Evolutionary conservation across 352 stramenopile species (phyloP).

Genomic region (Phytophthora tentaculata): DNA sequence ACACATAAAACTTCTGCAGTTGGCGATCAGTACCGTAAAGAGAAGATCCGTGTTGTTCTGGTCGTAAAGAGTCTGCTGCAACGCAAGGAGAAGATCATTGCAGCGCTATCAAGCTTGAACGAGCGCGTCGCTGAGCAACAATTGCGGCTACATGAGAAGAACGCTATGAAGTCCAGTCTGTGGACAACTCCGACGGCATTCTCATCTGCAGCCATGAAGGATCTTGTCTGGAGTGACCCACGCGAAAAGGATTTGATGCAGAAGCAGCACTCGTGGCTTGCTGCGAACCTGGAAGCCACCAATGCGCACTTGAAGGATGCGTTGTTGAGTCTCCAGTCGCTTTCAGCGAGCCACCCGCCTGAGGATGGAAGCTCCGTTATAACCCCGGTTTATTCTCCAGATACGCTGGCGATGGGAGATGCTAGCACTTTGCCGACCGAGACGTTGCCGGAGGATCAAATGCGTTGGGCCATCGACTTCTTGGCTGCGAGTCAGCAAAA

Average conservation of each 20-base stretch:
- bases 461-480: slow-evolving; percentile 74
- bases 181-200: slow-evolving; percentile 36
- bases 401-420: slow-evolving; percentile 3
- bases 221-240: slow-evolving; percentile 25
- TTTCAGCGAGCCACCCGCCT: slow-evolving; percentile 22
- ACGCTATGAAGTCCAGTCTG: slow-evolving; percentile 33
- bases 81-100: slow-evolving; percentile 76
- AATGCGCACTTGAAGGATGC: slow-evolving; percentile 64
- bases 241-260: slow-evolving; percentile 48
- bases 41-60: slow-evolving; percentile 51
- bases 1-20: neutral
- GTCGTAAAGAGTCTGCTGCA: slow-evolving; percentile 68
- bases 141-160: slow-evolving; percentile 17
- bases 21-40: slow-evolving; percentile 32
- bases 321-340: slow-evolving; percentile 67
- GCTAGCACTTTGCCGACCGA: slow-evolving; percentile 23
- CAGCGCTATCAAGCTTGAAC: slow-evolving; percentile 57
- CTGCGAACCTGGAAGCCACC: slow-evolving; percentile 69
- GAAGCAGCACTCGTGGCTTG: slow-evolving; percentile 71
- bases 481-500: slow-evolving; percentile 52
- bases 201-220: slow-evolving; percentile 35
- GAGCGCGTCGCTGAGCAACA: slow-evolving; percentile 35
- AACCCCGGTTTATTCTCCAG: slow-evolving; percentile 11
- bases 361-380: neutral
- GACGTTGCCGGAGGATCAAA: slow-evolving; percentile 53